Conservation (phyloP, 192 early-diverging fungal species). For the Dimargaris verticillata region DNA sequence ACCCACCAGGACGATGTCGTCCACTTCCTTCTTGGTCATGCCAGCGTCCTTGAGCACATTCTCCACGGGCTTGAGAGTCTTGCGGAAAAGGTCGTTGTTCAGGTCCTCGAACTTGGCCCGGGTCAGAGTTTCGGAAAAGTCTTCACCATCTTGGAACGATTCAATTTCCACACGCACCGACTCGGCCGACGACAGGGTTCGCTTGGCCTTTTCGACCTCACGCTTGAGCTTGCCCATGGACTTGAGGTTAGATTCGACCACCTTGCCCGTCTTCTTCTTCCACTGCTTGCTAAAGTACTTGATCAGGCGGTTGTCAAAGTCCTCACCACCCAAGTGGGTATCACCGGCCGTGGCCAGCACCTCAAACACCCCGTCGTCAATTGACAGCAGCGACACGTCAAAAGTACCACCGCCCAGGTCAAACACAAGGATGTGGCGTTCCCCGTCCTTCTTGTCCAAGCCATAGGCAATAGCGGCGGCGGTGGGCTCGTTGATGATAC, state of each 20-base stretch:
- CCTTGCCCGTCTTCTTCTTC: slow-evolving; percentile 32
- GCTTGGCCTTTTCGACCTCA: slow-evolving; percentile 97
- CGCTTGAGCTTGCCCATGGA: slow-evolving; percentile 97
- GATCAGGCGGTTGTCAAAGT: slow-evolving; percentile 98
- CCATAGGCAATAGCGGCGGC: slow-evolving; percentile 99
- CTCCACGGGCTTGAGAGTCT: slow-evolving; percentile 86
- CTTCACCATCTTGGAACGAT: slow-evolving; percentile 66
- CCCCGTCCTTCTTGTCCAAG: slow-evolving; percentile 81
- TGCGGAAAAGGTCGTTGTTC: slow-evolving; percentile 83
- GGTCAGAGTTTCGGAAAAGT: slow-evolving; percentile 86
- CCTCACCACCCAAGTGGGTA: slow-evolving; percentile 97
- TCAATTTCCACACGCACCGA: slow-evolving; percentile 87
- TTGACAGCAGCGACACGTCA: slow-evolving; percentile 92
- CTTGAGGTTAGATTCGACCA: slow-evolving; percentile 67
- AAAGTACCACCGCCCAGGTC: slow-evolving; percentile 97
- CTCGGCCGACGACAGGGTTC: slow-evolving; percentile 83
- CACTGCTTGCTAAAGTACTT: slow-evolving; percentile 69
- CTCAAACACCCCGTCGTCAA: slow-evolving; percentile 96
- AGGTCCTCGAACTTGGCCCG: slow-evolving; percentile 96
- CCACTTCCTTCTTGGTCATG: slow-evolving; percentile 66
- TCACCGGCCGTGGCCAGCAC: slow-evolving; percentile 98
- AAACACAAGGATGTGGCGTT: slow-evolving; percentile 91
- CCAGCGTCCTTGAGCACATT: slow-evolving; percentile 82
- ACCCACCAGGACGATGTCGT: slow-evolving; percentile 95
- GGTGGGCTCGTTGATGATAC: slow-evolving; percentile 99